phyloP scores from a whole-genome alignment of 768 basidiomycete genomes.

The Boletales sp. region DNA sequence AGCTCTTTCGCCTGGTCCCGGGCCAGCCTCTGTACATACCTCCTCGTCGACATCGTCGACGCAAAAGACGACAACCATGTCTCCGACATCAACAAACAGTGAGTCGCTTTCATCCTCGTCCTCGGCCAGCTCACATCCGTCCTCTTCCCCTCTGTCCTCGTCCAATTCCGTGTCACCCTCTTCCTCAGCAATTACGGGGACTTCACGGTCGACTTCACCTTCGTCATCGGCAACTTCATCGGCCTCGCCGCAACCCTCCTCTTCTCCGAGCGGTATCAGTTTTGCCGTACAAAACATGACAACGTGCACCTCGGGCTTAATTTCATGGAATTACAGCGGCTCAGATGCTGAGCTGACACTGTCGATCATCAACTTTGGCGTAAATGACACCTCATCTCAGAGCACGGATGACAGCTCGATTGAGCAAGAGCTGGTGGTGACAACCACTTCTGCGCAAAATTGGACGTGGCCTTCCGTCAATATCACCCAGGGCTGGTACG shows the following conservation, averaged over 20 bases:
- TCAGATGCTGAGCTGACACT: constrained; percentile 28
- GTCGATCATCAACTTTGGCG: constrained; percentile 39
- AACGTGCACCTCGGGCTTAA: constrained; percentile 30
- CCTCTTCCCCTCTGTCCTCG: background rate
- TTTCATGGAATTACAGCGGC: constrained; percentile 42
- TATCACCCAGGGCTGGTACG: constrained; percentile 49
- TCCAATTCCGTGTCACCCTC: background rate
- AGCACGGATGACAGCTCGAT: constrained; percentile 5
- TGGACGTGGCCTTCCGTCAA: constrained; percentile 47
- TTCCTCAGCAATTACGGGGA: constrained; percentile 3
- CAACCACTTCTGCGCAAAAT: constrained; percentile 17
- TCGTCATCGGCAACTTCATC: constrained; percentile 10
- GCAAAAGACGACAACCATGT: constrained; percentile 5
- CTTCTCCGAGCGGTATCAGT: constrained; percentile 13
- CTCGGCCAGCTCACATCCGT: constrained; percentile 1
- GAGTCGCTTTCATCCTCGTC: constrained; percentile 6
- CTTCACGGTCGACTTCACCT: background rate
- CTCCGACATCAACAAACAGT: constrained; percentile 11
- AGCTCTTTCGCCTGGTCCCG: background rate
- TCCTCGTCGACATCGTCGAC: constrained; percentile 4
- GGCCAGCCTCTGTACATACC: constrained; percentile 5
- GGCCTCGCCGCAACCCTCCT: constrained; percentile 11
- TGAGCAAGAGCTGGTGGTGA: constrained; percentile 23
- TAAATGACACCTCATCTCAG: constrained; percentile 24
- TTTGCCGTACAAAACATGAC: constrained; percentile 30